These are phyloP conservation scores for Fusarium irregulare DNA, from an alignment of 2,329 filamentous ascomycete genomes.

Conservation along the genomic window DNA sequence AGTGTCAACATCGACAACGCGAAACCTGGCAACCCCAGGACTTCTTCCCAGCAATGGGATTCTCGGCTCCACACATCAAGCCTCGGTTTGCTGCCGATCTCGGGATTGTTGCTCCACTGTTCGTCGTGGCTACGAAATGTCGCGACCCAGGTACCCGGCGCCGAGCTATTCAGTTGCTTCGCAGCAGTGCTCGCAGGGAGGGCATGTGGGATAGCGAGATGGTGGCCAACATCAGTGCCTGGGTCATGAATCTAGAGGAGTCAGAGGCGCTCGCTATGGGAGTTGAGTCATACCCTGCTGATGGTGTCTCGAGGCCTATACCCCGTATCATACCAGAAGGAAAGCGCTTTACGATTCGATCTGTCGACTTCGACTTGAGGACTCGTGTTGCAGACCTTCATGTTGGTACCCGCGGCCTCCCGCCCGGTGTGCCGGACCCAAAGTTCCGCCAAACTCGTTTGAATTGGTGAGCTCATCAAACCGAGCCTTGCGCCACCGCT, in stretches of 20 bases:
- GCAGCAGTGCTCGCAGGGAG: constrained; percentile 70
- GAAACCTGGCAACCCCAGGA: constrained; percentile 36
- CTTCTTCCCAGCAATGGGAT: constrained; percentile 55
- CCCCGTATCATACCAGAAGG: constrained; percentile 59
- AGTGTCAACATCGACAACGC: constrained; percentile 55
- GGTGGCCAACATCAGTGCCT: constrained; percentile 65
- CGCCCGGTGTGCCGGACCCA: constrained; percentile 58
- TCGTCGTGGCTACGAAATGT: constrained; percentile 74
- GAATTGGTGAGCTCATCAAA: constrained; percentile 56
- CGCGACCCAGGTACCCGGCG: constrained; percentile 67
- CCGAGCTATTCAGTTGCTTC: constrained; percentile 70
- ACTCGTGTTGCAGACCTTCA: constrained; percentile 61
- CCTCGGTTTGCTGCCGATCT: constrained; percentile 72
- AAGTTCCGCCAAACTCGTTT: constrained; percentile 61
- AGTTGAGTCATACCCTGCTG: constrained; percentile 13
- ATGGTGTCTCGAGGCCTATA: constrained; percentile 23
- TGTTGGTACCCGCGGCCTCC: constrained; percentile 66
- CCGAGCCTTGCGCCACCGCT: background rate
- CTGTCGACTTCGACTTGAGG: constrained; percentile 68
- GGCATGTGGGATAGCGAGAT: constrained; percentile 77
- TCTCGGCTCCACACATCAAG: constrained; percentile 65
- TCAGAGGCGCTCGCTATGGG: constrained; percentile 51
- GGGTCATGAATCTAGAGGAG: constrained; percentile 68
- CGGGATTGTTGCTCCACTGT: constrained; percentile 73
- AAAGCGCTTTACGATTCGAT: constrained; percentile 66